These are phyloP conservation scores for Apiospora saccharicola DNA, from an alignment of 2,329 filamentous ascomycete genomes.

Conservation along the genomic window DNA sequence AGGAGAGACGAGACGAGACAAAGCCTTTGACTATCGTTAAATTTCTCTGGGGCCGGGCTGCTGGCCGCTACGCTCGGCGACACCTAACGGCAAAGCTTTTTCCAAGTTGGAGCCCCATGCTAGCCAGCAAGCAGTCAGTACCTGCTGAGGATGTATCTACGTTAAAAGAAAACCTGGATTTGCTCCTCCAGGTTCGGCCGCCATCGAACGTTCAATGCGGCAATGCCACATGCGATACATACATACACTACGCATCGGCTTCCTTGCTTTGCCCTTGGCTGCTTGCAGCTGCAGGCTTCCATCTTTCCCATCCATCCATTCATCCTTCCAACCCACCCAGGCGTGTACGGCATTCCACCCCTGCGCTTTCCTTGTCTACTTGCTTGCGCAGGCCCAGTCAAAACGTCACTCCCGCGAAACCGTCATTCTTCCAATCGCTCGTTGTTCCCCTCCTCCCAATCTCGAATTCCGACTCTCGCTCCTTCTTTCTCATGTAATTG, in stretches of 20 bases:
- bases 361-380: conserved; percentile 20
- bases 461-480: neutral
- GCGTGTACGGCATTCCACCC: neutral
- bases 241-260: neutral
- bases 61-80: conserved; percentile 19
- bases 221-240: conserved; percentile 19
- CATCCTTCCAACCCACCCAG: conserved; percentile 18
- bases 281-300: conserved; percentile 21
- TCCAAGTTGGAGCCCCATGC: neutral
- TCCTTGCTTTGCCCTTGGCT: conserved; percentile 4
- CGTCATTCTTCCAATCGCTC: conserved; percentile 10
- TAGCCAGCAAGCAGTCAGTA: conserved; percentile 5
- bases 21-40: neutral
- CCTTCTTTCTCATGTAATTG: neutral
- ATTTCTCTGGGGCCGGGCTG: conserved; percentile 9
- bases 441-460: conserved; percentile 11
- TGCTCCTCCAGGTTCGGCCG: conserved; percentile 16
- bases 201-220: conserved; percentile 11
- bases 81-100: conserved; percentile 16
- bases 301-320: conserved; percentile 19
- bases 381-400: conserved; percentile 19
- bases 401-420: conserved; percentile 18
- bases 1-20: neutral
- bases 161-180: conserved; percentile 18
- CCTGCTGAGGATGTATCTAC: conserved; percentile 2